A percentile compares a stretch with the other conserved stretches of the same genome.
These are phyloP conservation scores for Boehmeria nivea DNA, from an alignment of 306 rosid species.

Conservation along the genomic window DNA sequence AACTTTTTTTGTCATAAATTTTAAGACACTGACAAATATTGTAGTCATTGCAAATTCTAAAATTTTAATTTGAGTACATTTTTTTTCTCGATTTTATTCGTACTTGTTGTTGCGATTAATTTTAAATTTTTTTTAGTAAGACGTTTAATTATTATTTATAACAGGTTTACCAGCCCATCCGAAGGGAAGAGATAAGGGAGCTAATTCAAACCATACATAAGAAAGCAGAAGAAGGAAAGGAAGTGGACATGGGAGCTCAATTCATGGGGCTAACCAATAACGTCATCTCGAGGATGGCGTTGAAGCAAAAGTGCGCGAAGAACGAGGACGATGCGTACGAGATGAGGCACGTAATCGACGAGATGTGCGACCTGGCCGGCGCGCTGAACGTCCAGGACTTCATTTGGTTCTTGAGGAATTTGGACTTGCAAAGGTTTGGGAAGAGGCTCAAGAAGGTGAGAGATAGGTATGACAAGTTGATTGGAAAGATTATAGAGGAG, in stretches of 20 bases:
- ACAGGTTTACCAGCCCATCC: constrained; percentile 32
- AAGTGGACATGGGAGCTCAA: constrained; percentile 36
- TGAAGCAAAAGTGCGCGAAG: constrained; percentile 29
- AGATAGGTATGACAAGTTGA: constrained; percentile 39
- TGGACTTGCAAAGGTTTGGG: constrained; percentile 55
- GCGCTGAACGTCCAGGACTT: constrained; percentile 43
- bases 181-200: constrained; percentile 40
- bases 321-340: constrained; percentile 27
- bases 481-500: constrained; percentile 49
- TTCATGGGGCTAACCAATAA: constrained; percentile 35
- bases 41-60: no score
- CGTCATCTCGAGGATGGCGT: constrained; percentile 39
- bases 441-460: constrained; percentile 40
- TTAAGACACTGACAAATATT: no score
- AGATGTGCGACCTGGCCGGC: constrained; percentile 34
- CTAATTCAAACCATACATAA: constrained; percentile 17
- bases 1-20: no score
- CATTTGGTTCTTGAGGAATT: constrained; percentile 45
- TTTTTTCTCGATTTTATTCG: no score
- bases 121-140: no score
- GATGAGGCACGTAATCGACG: constrained; percentile 37
- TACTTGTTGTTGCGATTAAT: no score
- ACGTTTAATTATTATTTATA: no score
- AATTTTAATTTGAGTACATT: no score
- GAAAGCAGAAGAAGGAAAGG: constrained; percentile 26